Conservation (phyloP, 2,329 filamentous ascomycete species). For the Hymenoscyphus salicellus region DNA sequence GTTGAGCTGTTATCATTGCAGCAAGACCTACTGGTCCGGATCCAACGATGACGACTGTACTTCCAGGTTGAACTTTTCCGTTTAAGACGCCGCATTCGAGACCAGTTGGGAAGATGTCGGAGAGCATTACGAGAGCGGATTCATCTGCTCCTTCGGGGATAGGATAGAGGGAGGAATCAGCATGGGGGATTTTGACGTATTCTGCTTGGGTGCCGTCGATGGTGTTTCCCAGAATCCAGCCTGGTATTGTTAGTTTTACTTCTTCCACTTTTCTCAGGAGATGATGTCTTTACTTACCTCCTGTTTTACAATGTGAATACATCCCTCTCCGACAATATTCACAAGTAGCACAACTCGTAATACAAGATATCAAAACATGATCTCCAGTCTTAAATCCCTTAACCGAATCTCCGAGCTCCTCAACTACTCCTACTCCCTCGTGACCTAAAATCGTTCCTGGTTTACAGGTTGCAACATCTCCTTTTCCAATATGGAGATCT, state of each 20-base stretch:
- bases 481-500: slow-evolving; percentile 55
- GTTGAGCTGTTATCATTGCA: slow-evolving; percentile 50
- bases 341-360: slow-evolving; percentile 51
- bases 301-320: slow-evolving; percentile 51
- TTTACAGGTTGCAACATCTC: slow-evolving; percentile 48
- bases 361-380: slow-evolving; percentile 50
- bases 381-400: slow-evolving; percentile 46
- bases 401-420: too few relatives aligned
- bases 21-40: slow-evolving; percentile 56
- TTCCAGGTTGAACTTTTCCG: slow-evolving; percentile 50
- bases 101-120: slow-evolving; percentile 56
- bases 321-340: slow-evolving; percentile 50
- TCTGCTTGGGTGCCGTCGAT: slow-evolving; percentile 82
- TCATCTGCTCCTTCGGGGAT: slow-evolving; percentile 78
- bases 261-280: background rate
- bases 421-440: slow-evolving; percentile 45
- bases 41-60: slow-evolving; percentile 53
- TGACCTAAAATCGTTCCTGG: slow-evolving; percentile 50
- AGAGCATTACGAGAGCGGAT: slow-evolving; percentile 63
- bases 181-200: slow-evolving; percentile 77
- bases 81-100: slow-evolving; percentile 53
- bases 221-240: slow-evolving; percentile 53
- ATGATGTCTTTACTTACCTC: slow-evolving; percentile 31
- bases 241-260: slow-evolving; percentile 13
- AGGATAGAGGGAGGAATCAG: slow-evolving; percentile 76